These are phyloP conservation scores for Acrasis kona DNA, from an alignment of 78 protist species.

Conservation along the genomic window DNA sequence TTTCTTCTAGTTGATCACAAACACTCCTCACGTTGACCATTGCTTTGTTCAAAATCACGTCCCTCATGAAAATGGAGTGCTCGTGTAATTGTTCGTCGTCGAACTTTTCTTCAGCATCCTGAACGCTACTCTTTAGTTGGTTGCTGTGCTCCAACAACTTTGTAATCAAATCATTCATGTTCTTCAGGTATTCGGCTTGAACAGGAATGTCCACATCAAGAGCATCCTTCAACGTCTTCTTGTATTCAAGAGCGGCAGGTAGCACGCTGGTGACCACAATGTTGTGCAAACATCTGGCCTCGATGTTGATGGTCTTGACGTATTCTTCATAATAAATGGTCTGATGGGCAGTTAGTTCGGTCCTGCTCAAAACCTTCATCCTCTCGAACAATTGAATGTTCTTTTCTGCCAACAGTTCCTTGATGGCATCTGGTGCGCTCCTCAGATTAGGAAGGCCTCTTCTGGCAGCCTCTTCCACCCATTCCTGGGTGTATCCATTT, in stretches of 20 bases:
- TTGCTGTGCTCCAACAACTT: no score
- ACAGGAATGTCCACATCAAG: no score
- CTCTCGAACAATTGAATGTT: slow-evolving; percentile 59
- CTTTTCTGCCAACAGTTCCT: slow-evolving; percentile 36
- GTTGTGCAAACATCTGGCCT: slow-evolving; percentile 51
- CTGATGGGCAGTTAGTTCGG: slow-evolving; percentile 48
- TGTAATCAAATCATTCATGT: no score
- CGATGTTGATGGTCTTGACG: slow-evolving; percentile 47
- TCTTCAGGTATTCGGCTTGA: no score
- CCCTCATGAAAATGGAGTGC: no score
- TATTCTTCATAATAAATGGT: slow-evolving; percentile 40
- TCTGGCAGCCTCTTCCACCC: slow-evolving; percentile 47
- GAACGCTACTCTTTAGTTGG: no score
- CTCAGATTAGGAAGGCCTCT: slow-evolving; percentile 56
- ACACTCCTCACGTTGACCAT: slow-evolving; percentile 51
- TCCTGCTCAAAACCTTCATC: slow-evolving; percentile 26
- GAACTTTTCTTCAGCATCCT: no score
- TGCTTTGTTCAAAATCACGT: slow-evolving; percentile 28
- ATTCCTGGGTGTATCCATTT: slow-evolving; percentile 67
- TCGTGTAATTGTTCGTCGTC: no score
- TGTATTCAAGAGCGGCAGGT: no score
- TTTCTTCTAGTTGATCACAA: slow-evolving; percentile 47
- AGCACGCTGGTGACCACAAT: slow-evolving; percentile 37
- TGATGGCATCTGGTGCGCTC: slow-evolving; percentile 48
- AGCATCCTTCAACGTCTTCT: no score